Evolutionary conservation across 371 early-diverging fungal species (phyloP).

Genomic region (Syncephalis plumigaleata): DNA sequence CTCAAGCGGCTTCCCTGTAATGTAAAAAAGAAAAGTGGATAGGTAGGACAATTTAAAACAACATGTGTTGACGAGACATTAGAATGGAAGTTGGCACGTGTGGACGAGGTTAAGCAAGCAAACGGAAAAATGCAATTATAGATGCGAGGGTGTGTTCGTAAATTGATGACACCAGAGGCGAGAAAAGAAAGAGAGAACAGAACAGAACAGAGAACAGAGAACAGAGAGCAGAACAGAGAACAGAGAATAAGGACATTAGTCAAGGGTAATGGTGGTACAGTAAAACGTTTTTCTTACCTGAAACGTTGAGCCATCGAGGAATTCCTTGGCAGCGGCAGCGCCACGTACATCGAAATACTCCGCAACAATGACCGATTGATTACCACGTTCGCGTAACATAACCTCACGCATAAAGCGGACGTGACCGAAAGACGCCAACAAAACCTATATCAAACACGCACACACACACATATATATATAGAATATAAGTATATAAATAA

Average conservation of each 20-base stretch:
- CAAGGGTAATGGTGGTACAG: not conserved
- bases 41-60: slow-evolving; percentile 2
- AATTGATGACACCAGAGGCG: too few species aligned
- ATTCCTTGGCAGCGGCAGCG: slow-evolving; percentile 8
- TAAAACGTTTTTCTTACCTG: slow-evolving; percentile 4
- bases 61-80: not conserved
- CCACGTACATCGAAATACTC: slow-evolving; percentile 18
- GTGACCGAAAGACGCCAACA: too few species aligned
- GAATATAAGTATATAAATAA: too few species aligned
- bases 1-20: not conserved
- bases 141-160: too few species aligned
- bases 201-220: too few species aligned
- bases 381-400: not conserved
- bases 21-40: slow-evolving; percentile 7
- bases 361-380: slow-evolving; percentile 5
- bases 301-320: slow-evolving; percentile 7
- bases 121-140: too few species aligned
- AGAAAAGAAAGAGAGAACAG: too few species aligned
- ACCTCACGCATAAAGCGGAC: not conserved
- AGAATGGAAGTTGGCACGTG: not conserved
- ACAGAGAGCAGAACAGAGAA: too few species aligned
- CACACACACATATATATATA: too few species aligned
- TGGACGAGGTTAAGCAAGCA: not conserved
- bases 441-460: too few species aligned
- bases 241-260: too few species aligned